A percentile compares a stretch with the other conserved stretches of the same genome.
Evolutionary conservation across 495 filamentous ascomycete genomes (phyloP).

Genomic region (Penicillium robsamsonii): DNA sequence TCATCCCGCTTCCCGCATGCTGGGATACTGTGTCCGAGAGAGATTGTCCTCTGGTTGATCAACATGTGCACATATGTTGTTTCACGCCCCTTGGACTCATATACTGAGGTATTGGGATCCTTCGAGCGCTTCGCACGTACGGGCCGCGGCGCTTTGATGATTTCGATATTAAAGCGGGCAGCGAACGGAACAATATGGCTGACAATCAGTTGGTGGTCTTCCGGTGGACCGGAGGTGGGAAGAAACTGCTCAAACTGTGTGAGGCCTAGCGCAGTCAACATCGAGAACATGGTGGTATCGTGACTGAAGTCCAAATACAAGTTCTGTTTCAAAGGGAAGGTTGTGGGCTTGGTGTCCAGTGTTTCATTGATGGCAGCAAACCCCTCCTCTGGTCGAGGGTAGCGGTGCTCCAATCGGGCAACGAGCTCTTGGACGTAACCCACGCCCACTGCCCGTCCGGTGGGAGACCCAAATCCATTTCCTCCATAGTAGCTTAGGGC

Average conservation of each 20-base stretch:
- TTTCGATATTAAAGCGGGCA: slow-evolving; percentile 61
- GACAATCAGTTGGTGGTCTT: slow-evolving; percentile 51
- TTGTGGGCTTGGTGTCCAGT: slow-evolving; percentile 42
- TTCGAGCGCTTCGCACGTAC: slow-evolving; percentile 41
- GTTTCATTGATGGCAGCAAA: slow-evolving; percentile 53
- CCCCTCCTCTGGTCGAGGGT: slow-evolving; percentile 38
- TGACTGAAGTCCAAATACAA: slow-evolving; percentile 43
- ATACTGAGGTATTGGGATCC: slow-evolving; percentile 1
- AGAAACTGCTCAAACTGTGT: slow-evolving; percentile 48
- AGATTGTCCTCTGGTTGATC: slow-evolving; percentile 61
- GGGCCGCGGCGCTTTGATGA: slow-evolving; percentile 56
- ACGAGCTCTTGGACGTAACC: slow-evolving; percentile 61
- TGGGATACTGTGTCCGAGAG: slow-evolving; percentile 53
- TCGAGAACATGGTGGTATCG: slow-evolving; percentile 33
- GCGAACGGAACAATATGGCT: slow-evolving; percentile 59
- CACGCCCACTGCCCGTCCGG: slow-evolving; percentile 57
- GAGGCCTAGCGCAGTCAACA: slow-evolving; percentile 51
- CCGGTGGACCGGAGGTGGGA: slow-evolving; percentile 41
- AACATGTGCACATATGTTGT: slow-evolving; percentile 65
- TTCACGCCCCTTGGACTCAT: slow-evolving; percentile 19
- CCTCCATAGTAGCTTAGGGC: slow-evolving; percentile 58
- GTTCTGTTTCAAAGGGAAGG: slow-evolving; percentile 49
- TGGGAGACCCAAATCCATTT: slow-evolving; percentile 51
- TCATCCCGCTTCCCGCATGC: slow-evolving; percentile 59
- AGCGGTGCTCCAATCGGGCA: slow-evolving; percentile 54